Base-by-base conservation (phyloP, 768 basidiomycete genomes). In the Lenzites betulinus region DNA sequence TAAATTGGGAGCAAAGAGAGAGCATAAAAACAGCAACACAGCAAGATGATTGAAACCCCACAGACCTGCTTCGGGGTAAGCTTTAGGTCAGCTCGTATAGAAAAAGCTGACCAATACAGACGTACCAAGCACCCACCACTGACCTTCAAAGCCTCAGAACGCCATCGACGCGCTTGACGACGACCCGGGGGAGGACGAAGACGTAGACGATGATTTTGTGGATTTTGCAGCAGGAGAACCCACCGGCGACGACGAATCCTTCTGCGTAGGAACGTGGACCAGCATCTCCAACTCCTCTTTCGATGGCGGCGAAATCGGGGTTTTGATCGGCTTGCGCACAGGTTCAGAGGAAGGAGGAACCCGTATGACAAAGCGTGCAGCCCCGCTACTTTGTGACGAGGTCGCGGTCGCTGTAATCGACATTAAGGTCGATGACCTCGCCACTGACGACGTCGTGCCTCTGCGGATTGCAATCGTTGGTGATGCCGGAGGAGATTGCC, bases 251-350 rank as follows among this genome's bases (percentile, higher is more conserved):
- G 55, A 49, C 11, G 47, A 38, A 23, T 49, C 25, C 38, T n/a
- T 35, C 13, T 16, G 23, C 1, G 23, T 25, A 42, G 56, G 56
- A 28, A 58, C 56, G 25, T 50, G 48, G 4, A 43, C 48, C 20
- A 51, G 3, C 3, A n/a, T 50, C 20, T n/a, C 39, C 28, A 11
- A 13, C 36, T 58, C 56, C 20, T 54, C 47, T 18, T 41, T 52
- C n/a, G 59, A 47, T 16, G 41, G 46, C 2, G 59, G 59, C 2
- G 59, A 39, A 2, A 43, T 7, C 20, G 52, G 59, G 2, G 59
- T 46, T 18, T 54, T 60, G 26, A 60, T 54, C 16, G 43, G 41
- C 15, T 44, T 48, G 18, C 53, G 52, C 28, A 26, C 26, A 7
- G 36, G 46, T 3, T 28, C 49, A 7, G 16, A 20, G 2, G 52